Evolutionary conservation across 768 basidiomycete genomes (phyloP).

Genomic region (Peribolospora baueri): DNA sequence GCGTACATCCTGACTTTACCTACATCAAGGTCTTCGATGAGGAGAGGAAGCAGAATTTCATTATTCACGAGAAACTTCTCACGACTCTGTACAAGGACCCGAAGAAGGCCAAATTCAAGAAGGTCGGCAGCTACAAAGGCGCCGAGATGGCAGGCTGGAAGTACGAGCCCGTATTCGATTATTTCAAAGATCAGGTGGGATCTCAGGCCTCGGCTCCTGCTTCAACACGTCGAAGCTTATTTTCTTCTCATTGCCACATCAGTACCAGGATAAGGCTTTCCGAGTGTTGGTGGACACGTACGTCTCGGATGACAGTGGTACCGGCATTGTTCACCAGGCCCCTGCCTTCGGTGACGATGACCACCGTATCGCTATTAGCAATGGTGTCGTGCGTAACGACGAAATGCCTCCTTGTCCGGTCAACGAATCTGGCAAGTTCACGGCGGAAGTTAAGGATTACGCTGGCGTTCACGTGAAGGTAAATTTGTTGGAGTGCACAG

Average conservation of each 20-base stretch:
- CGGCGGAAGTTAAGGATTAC: conserved; percentile 70
- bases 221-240: neutral
- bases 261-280: conserved; percentile 85
- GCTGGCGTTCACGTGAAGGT: conserved; percentile 75
- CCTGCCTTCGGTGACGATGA: conserved; percentile 98
- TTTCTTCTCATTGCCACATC: neutral
- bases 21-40: conserved; percentile 93
- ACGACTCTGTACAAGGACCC: conserved; percentile 81
- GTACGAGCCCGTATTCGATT: conserved; percentile 84
- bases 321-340: conserved; percentile 95
- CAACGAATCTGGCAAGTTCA: conserved; percentile 71
- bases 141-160: conserved; percentile 87
- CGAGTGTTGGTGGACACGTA: conserved; percentile 72
- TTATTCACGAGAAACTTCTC: conserved; percentile 69
- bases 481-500: conserved; percentile 6
- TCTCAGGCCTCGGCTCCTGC: neutral
- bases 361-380: conserved; percentile 67
- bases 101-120: conserved; percentile 89
- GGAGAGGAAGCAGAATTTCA: conserved; percentile 63
- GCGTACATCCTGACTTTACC: conserved; percentile 83
- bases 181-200: conserved; percentile 74
- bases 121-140: conserved; percentile 64
- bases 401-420: conserved; percentile 94
- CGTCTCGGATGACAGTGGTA: conserved; percentile 78
- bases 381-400: conserved; percentile 57